These are phyloP conservation scores for Ophiocordyceps camponoti-saundersi DNA, from an alignment of 2,329 filamentous ascomycete genomes.

Conservation along the genomic window DNA sequence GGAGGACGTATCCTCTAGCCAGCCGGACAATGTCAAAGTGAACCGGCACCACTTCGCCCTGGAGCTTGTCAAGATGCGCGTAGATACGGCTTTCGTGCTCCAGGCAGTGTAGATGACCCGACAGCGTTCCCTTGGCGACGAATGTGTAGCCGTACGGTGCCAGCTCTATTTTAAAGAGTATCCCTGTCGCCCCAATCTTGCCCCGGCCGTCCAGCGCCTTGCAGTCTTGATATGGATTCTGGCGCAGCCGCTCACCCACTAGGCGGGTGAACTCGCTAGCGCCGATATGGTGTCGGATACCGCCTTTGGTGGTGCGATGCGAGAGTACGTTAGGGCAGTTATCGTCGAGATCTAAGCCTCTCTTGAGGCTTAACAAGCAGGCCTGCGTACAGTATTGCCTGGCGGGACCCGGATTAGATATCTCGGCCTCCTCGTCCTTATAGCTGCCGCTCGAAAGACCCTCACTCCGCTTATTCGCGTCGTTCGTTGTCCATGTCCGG, in stretches of 20 bases:
- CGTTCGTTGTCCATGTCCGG: neutral
- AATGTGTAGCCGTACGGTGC: constrained; percentile 7
- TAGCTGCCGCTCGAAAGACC: neutral
- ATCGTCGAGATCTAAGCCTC: constrained; percentile 4
- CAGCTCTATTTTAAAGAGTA: constrained; percentile 7
- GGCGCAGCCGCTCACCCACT: constrained; percentile 2
- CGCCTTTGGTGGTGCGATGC: constrained; percentile 3
- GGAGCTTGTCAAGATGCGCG: constrained; percentile 5
- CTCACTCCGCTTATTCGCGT: neutral
- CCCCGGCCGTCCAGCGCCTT: neutral
- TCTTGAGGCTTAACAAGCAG: constrained; percentile 8
- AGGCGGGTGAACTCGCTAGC: constrained; percentile 1
- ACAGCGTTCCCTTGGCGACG: constrained; percentile 7
- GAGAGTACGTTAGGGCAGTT: constrained; percentile 7
- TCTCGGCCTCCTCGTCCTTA: constrained; percentile 4
- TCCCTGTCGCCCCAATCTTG: constrained; percentile 1
- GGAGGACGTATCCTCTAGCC: constrained; percentile 1
- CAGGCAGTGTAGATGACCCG: neutral
- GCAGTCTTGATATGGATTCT: constrained; percentile 4
- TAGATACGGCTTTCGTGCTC: constrained; percentile 7
- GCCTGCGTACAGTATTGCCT: constrained; percentile 7
- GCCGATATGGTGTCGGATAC: constrained; percentile 4
- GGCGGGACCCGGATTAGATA: constrained; percentile 1
- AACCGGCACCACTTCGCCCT: constrained; percentile 5
- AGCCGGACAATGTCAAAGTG: neutral